Evolutionary conservation across 129 eudicot species (phyloP).

Genomic region (Chrysanthemum seticuspe): DNA sequence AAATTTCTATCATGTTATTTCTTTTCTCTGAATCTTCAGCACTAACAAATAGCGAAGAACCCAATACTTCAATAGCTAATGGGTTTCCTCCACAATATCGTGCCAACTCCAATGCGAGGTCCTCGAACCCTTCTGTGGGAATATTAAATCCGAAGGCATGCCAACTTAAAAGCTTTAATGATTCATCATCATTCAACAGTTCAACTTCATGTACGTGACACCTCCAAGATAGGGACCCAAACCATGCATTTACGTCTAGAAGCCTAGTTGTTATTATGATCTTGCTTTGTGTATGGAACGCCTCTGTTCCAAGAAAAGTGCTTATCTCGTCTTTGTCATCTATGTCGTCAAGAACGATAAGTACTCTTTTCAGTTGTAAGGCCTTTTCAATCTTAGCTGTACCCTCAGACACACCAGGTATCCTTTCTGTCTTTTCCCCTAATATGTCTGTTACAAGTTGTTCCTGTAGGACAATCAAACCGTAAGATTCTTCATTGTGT

Average conservation of each 20-base stretch:
- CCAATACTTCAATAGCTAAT: not conserved
- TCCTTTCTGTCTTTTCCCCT: not conserved
- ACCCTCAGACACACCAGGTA: not conserved
- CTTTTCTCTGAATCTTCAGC: no score
- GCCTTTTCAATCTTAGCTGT: not conserved
- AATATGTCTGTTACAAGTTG: not conserved
- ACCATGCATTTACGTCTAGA: not conserved
- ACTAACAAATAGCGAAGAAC: no score
- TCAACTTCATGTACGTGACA: not conserved
- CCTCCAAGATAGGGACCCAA: not conserved
- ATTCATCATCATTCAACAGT: no score
- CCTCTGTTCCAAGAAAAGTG: not conserved
- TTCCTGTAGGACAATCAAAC: not conserved
- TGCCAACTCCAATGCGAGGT: not conserved
- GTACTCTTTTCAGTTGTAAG: not conserved
- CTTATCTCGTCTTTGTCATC: not conserved
- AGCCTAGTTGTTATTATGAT: not conserved
- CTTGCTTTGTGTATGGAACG: not conserved
- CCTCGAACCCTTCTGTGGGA: not conserved
- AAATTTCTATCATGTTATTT: no score
- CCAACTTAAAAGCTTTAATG: not conserved
- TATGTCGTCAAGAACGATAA: not conserved
- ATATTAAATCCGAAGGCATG: not conserved
- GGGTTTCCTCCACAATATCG: not conserved
- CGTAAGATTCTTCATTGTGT: not conserved